Conservation (phyloP, 164 flowering plant genomes). For the Cinnamomum micranthum region DNA sequence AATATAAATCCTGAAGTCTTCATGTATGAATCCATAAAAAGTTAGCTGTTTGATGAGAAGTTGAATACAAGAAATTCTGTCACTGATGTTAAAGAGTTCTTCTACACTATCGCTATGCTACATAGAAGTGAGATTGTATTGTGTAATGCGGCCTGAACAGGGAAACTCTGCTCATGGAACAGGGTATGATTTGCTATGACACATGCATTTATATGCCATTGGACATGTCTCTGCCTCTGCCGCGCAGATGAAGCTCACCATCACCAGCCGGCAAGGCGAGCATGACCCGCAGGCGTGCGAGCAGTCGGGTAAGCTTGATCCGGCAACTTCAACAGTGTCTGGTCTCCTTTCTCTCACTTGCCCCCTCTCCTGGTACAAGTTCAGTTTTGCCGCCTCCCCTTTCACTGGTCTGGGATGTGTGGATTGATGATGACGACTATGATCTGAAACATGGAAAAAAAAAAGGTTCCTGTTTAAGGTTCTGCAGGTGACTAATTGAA, state of each 20-base stretch:
- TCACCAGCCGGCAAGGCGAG: conserved; percentile 68
- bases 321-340: conserved; percentile 56
- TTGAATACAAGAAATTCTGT: too few species aligned
- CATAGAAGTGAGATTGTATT: neutral
- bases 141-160: neutral
- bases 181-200: conserved; percentile 69
- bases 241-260: conserved; percentile 84
- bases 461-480: neutral
- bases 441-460: conserved; percentile 21
- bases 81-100: neutral
- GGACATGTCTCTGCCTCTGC: conserved; percentile 87
- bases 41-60: neutral
- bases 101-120: neutral
- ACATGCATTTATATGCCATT: conserved; percentile 86
- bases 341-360: conserved; percentile 13
- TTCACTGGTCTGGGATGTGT: conserved; percentile 4
- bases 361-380: conserved; percentile 18
- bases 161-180: conserved; percentile 43
- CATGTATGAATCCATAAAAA: neutral
- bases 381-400: conserved; percentile 7
- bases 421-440: conserved; percentile 21
- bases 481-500: neutral
- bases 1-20: neutral
- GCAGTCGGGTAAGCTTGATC: conserved; percentile 83
- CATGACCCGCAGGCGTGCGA: conserved; percentile 92